These are phyloP conservation scores for Aegilops tauschii DNA, from an alignment of 176 grass and related monocot genomes.

Conservation along the genomic window DNA sequence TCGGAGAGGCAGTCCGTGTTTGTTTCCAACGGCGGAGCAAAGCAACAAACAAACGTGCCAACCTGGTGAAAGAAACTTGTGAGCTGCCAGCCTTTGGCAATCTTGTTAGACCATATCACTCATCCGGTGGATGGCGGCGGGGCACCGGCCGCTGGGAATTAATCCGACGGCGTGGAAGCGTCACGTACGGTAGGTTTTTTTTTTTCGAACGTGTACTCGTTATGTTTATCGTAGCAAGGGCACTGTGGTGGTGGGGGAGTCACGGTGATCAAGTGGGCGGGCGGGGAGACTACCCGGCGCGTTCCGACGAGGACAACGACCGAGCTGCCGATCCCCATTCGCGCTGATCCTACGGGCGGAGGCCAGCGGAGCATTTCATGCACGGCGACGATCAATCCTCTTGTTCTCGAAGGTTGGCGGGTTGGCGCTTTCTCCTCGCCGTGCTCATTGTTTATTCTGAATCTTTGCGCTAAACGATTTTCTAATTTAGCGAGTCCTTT, in stretches of 20 bases:
- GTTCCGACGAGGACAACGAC: not conserved
- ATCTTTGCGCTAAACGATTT: no score
- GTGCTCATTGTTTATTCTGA: not conserved
- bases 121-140: not conserved
- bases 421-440: not conserved
- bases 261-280: no score
- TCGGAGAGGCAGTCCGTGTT: not conserved
- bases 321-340: not conserved
- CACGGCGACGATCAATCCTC: not conserved
- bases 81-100: not conserved
- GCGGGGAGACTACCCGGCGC: not conserved
- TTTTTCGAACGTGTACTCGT: no score
- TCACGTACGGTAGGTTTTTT: no score
- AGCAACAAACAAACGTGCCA: not conserved
- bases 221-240: not conserved
- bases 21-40: not conserved
- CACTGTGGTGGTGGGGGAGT: not conserved
- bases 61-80: not conserved
- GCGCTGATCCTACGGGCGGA: no score
- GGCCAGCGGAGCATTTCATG: not conserved
- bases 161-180: no score
- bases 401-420: not conserved
- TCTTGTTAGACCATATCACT: no score
- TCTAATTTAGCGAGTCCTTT: not conserved
- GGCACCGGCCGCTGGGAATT: no score